Evolutionary conservation across 2,329 filamentous ascomycete species (phyloP).

Genomic region (Microascus cirrosus): DNA sequence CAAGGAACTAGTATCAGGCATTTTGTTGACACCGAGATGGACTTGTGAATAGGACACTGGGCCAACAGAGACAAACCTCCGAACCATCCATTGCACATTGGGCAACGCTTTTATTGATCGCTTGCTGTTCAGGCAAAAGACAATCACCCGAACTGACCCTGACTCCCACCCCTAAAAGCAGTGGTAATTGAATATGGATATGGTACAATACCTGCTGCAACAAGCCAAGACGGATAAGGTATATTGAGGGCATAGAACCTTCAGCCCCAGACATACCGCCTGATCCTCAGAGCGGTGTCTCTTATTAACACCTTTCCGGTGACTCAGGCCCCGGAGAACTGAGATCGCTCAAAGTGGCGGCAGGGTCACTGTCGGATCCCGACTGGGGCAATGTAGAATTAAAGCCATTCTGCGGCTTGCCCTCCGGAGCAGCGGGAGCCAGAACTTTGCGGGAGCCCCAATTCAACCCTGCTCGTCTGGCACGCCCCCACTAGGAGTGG

Average conservation of each 20-base stretch:
- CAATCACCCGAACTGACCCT: not conserved
- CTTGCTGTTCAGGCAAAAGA: not conserved
- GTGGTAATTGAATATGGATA: not conserved
- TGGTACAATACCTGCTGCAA: not conserved
- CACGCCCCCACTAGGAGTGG: slow-evolving; percentile 37
- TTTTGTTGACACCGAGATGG: not conserved
- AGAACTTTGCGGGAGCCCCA: not conserved
- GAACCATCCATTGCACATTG: not conserved
- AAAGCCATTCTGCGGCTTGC: not conserved
- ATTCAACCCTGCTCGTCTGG: slow-evolving; percentile 10
- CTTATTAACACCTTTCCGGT: not conserved
- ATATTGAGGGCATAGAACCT: not conserved
- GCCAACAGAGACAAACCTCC: not conserved
- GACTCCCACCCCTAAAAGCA: not conserved
- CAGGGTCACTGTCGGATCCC: not conserved
- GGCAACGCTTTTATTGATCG: not conserved
- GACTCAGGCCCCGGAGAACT: not conserved
- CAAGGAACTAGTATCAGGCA: not conserved
- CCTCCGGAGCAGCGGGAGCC: not conserved
- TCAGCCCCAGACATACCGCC: not conserved
- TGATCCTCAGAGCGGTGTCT: not conserved
- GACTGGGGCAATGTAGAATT: not conserved
- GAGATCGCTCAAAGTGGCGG: not conserved
- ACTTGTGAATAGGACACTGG: not conserved
- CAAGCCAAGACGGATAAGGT: not conserved